phyloP scores from a whole-genome alignment of 2,329 filamentous ascomycete species.

The Microcyclospora tardicrescens region DNA sequence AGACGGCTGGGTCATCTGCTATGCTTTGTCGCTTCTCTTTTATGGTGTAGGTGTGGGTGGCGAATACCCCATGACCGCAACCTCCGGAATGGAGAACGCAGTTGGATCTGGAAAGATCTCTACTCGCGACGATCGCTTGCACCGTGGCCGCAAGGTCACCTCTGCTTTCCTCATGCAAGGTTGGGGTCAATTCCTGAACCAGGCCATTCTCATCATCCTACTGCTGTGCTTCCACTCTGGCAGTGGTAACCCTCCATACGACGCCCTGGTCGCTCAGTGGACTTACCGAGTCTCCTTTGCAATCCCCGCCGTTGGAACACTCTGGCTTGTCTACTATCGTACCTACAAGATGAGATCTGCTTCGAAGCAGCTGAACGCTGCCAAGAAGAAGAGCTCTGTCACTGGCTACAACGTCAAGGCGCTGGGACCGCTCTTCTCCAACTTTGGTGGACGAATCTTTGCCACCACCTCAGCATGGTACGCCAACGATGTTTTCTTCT shows the following conservation, averaged over 20 bases:
- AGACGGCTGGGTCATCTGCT: constrained; percentile 95
- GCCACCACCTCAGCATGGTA: constrained; percentile 88
- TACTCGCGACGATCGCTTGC: constrained; percentile 81
- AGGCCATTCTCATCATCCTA: constrained; percentile 73
- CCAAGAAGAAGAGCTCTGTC: constrained; percentile 72
- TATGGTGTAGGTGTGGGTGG: constrained; percentile 65
- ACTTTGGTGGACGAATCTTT: constrained; percentile 76
- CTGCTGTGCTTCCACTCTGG: constrained; percentile 82
- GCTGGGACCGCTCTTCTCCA: constrained; percentile 59
- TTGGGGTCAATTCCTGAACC: constrained; percentile 94
- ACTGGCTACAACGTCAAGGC: constrained; percentile 89
- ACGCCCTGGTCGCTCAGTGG: constrained; percentile 64
- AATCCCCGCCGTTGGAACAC: constrained; percentile 75
- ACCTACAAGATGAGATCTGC: constrained; percentile 87
- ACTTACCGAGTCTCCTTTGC: constrained; percentile 88
- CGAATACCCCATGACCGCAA: constrained; percentile 94
- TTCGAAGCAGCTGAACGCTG: constrained; percentile 64
- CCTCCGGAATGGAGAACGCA: constrained; percentile 69
- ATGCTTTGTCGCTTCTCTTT: constrained; percentile 89
- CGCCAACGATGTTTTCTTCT: constrained; percentile 97
- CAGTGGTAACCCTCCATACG: constrained; percentile 64
- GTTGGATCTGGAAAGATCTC: constrained; percentile 77
- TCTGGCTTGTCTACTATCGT: constrained; percentile 95
- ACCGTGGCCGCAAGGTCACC: constrained; percentile 90
- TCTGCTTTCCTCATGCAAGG: constrained; percentile 97